Evolutionary conservation across 2,329 filamentous ascomycete species (phyloP).

Genomic region (Xylaria sp.): DNA sequence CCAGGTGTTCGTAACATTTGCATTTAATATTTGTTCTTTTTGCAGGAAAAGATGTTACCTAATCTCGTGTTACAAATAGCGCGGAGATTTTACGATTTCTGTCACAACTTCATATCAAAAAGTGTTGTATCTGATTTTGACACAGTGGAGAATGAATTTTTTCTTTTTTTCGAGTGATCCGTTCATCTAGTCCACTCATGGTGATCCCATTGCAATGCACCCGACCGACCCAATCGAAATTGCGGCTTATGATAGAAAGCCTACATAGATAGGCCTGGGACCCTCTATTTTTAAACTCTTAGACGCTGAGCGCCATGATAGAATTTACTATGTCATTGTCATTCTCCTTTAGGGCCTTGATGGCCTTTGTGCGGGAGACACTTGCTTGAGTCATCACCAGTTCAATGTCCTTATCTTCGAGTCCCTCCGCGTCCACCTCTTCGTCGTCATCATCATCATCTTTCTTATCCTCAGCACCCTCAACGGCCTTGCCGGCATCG

Average conservation of each 20-base stretch:
- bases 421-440: constrained; percentile 92
- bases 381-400: constrained; percentile 98
- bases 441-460: constrained; percentile 91
- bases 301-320: constrained; percentile 97
- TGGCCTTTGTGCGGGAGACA: constrained; percentile 97
- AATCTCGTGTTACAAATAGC: constrained; percentile 4
- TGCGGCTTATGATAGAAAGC: constrained; percentile 10
- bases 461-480: constrained; percentile 75
- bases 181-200: constrained; percentile 13
- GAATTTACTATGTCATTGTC: constrained; percentile 99
- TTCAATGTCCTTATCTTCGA: constrained; percentile 99
- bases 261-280: neutral
- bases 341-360: constrained; percentile 99
- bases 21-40: neutral
- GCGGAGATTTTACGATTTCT: constrained; percentile 31
- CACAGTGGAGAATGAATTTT: neutral
- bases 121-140: constrained; percentile 45
- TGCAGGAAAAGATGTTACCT: neutral
- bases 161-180: constrained; percentile 1
- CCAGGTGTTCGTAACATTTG: neutral
- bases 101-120: constrained; percentile 39
- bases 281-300: constrained; percentile 43
- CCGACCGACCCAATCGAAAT: constrained; percentile 34
- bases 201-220: constrained; percentile 43
- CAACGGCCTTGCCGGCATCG: constrained; percentile 71